Base-by-base conservation (phyloP, 169 alveolate genomes). In the Plasmodium sp. region DNA sequence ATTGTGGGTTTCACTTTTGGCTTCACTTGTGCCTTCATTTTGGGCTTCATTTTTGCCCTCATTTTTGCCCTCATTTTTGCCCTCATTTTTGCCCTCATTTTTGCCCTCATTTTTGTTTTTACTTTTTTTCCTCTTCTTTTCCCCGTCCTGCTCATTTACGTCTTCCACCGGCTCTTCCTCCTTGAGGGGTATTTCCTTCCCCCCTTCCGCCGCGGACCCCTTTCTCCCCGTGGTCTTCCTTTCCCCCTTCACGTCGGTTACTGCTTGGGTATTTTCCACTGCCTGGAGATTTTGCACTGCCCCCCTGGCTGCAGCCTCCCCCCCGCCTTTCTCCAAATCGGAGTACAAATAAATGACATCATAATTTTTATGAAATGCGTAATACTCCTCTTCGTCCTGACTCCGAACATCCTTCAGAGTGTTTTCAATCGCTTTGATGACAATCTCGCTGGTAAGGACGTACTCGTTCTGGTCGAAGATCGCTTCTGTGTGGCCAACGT, bases 301-400 rank as follows among this genome's bases (percentile, higher is more conserved):
- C n/a, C 9, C 72, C 0, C 0, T 45, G 22, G 27, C 22, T 31
- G 43, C 9, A 3, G 2, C 86, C 9, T 10, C 62, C 27, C 2
- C 18, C 9, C 31, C 83, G 18, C 39, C 22, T 16, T 77, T 62
- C 48, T 18, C 36, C 71, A 90, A 90, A 80, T 80, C 90, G 5
- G 94, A 80, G 73, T 71, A 90, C 39, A 90, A 80, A 90, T 90
- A 90, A 58, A 90, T 74, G 48, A 90, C 94, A 62, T 79, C 94
- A 51, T 80, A 31, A 67, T 90, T 48, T 10, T 90, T 80, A 62
- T 90, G 94, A 36, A 90, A 90, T 16, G 85, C 58, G 54, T 90
- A 90, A 62, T 90, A 90, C 7, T 45, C 74, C 36, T 79, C 94
- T 45, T 90, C 94, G 0, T 90, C 79, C 73, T 90, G 80, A 33